Evolutionary conservation across 768 basidiomycete species (phyloP), one percentile per base, ranked within the genome.

Genomic region (Boletus rufocinnamomeus): DNA sequence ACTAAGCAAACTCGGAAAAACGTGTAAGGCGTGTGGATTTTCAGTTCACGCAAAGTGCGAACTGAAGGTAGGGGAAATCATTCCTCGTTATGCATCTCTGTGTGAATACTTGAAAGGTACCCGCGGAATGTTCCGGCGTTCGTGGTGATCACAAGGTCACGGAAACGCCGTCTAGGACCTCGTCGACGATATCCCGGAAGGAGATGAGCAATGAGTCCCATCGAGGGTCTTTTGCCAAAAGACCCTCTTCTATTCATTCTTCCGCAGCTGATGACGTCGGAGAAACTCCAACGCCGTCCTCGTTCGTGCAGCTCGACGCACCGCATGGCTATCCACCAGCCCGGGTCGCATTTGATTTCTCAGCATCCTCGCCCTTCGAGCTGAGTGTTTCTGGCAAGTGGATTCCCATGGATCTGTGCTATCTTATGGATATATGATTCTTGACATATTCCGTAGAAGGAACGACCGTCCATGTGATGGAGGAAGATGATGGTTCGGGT

Each of bases 11-110:
- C 89, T 91, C 68, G 92, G 92, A 35, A 93, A 92, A 75, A 91
- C 87, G 7, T 93, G 92, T 76, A 87, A 80, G 69, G 72, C 78
- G 14, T 94, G 93, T 69, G 85, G 87, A 2, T 72, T 93, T 50
- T 87, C 88, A 21, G 91, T 93, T 8, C 92, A 93, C 69, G 76
- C 84, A 48, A 93, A 90, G 71, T 94, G 93, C 72, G 93, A 93
- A 71, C 72, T 94, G 50, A 94, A 93, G 84, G 92, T 88, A 59
- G 17, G 54, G 44, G 52, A 21, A 43, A 68, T 41, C 32, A 25
- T 46, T 50, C 25, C 27, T 58, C 51, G 11, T 56, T 48, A 30
- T 48, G 47, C 21, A 48, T 49, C 27, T 45, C 25, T 59, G 51
- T 56, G 60, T 62, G 57, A 64, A 57, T 37, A 37, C 41, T 55